Percentiles rank a stretch among this genome's conserved stretches.
Conservation (phyloP, 257 asterid genomes). For the Salvia miltiorrhiza region DNA sequence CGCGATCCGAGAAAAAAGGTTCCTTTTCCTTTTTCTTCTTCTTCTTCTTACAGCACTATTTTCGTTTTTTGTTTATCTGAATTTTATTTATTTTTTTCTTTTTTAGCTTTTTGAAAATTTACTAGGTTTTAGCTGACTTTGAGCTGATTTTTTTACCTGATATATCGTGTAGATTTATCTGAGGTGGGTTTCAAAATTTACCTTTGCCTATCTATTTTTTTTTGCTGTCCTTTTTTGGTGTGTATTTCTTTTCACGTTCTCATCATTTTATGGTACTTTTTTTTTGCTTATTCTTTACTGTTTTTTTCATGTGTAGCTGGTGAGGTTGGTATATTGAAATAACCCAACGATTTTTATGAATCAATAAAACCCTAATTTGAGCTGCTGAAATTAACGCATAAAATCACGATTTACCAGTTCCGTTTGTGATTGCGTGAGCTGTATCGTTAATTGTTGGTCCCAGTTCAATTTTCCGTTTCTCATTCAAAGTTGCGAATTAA, state of each 20-base stretch:
- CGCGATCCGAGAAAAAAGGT: slow-evolving; percentile 27
- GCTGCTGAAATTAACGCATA: slow-evolving; percentile 7
- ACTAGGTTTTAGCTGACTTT: slow-evolving; percentile 28
- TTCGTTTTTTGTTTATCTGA: background rate
- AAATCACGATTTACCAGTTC: background rate
- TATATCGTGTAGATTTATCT: background rate
- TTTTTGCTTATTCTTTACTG: slow-evolving; percentile 18
- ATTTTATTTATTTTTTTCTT: background rate
- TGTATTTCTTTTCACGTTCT: slow-evolving; percentile 7
- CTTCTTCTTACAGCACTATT: background rate
- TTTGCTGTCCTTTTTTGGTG: slow-evolving; percentile 20
- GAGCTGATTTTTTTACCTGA: slow-evolving; percentile 30
- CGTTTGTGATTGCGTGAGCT: slow-evolving; percentile 5
- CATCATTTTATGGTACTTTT: slow-evolving; percentile 26
- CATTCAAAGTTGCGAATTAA: background rate
- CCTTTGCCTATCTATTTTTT: slow-evolving; percentile 27
- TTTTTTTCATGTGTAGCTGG: slow-evolving; percentile 11
- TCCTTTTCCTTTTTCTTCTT: background rate
- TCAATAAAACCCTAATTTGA: slow-evolving; percentile 55
- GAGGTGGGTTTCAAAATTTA: slow-evolving; percentile 28
- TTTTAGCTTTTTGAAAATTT: background rate
- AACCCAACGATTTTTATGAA: background rate
- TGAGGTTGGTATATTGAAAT: slow-evolving; percentile 14
- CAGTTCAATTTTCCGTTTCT: slow-evolving; percentile 12
- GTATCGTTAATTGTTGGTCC: slow-evolving; percentile 4